These are phyloP conservation scores for Gymnopilus dilepis DNA, from an alignment of 768 basidiomycete species.

Conservation along the genomic window DNA sequence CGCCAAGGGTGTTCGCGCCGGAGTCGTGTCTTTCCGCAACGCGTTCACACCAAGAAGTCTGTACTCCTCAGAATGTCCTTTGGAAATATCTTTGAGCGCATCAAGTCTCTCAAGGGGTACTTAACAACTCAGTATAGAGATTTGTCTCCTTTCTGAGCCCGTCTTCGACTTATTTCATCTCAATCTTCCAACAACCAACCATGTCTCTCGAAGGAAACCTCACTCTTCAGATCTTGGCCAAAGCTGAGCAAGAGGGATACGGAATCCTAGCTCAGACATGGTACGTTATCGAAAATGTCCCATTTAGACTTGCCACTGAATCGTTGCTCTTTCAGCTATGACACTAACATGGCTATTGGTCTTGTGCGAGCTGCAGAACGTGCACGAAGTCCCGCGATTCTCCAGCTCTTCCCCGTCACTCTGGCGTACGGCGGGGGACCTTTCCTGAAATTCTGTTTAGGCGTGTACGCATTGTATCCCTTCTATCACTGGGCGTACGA, in stretches of 20 bases:
- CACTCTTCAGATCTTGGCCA: slow-evolving; percentile 45
- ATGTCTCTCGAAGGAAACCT: slow-evolving; percentile 40
- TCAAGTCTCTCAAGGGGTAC: background rate
- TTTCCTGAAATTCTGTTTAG: slow-evolving; percentile 49
- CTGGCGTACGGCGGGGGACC: slow-evolving; percentile 51
- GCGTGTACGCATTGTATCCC: slow-evolving; percentile 33
- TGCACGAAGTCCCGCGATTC: slow-evolving; percentile 49
- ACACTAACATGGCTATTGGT: slow-evolving; percentile 48
- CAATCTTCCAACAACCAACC: background rate
- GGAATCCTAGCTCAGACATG: slow-evolving; percentile 51
- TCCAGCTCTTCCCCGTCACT: slow-evolving; percentile 52
- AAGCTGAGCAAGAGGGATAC: slow-evolving; percentile 47
- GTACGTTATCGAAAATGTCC: slow-evolving; percentile 23
- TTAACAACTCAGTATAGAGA: background rate
- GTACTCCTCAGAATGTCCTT: background rate
- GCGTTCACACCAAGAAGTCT: background rate
- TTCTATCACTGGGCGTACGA: background rate
- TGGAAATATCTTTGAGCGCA: background rate
- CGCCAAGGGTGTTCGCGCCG: background rate
- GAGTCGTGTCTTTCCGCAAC: background rate
- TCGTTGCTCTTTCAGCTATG: slow-evolving; percentile 38
- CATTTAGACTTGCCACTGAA: background rate
- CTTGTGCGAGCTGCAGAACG: slow-evolving; percentile 54
- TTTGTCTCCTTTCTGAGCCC: background rate
- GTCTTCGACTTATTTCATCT: background rate